Evolutionary conservation across 345 rosid species (phyloP).

Genomic region (Limnanthes douglasii): DNA sequence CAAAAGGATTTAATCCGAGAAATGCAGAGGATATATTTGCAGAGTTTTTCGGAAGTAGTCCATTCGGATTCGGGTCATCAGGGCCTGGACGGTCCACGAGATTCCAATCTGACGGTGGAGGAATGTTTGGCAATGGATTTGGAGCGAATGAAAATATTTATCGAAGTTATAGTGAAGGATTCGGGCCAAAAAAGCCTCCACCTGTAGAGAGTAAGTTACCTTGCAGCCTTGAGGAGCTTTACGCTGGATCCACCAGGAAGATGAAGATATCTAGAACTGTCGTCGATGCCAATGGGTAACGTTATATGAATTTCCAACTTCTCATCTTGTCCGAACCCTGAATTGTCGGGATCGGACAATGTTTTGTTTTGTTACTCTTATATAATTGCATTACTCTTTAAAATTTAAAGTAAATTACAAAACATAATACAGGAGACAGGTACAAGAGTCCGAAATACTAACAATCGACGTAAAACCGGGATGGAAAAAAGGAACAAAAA

Average conservation of each 20-base stretch:
- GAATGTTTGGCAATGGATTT: constrained; percentile 40
- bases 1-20: constrained; percentile 73
- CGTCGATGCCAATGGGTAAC: constrained; percentile 55
- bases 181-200: constrained; percentile 54
- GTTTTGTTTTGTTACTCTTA: background rate
- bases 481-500: constrained; percentile 96
- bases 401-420: no score
- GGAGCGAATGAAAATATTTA: constrained; percentile 39
- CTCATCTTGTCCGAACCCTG: background rate
- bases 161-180: constrained; percentile 48
- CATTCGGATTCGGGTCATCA: constrained; percentile 65
- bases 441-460: constrained; percentile 63
- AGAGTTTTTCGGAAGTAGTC: constrained; percentile 87
- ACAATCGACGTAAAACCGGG: constrained; percentile 90
- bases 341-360: background rate
- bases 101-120: constrained; percentile 67
- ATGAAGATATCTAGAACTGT: constrained; percentile 96
- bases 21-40: constrained; percentile 95
- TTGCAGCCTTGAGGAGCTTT: constrained; percentile 84
- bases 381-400: constrained; percentile 4
- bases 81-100: constrained; percentile 58
- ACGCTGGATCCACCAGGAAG: constrained; percentile 80
- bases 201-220: constrained; percentile 86
- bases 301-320: background rate
- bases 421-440: constrained; percentile 56